A percentile compares a stretch with the other conserved stretches of the same genome.
phyloP scores from a whole-genome alignment of 805 yeast genomes.

The Yamadazyma nakazawae region DNA sequence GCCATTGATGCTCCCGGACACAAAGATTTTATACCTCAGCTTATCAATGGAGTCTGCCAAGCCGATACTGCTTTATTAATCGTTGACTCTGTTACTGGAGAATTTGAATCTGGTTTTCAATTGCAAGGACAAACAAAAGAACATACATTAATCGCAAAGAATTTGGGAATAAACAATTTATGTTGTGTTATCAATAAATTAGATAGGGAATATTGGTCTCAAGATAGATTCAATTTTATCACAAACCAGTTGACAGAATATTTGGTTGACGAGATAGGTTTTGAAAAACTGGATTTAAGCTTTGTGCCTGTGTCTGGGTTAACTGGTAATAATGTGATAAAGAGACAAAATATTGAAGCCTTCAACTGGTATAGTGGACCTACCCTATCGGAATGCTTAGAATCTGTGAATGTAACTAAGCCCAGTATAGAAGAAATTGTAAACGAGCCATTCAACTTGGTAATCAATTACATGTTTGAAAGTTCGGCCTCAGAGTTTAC shows the following conservation, averaged over 20 bases:
- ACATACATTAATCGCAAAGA: slow-evolving; percentile 66
- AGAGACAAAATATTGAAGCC: slow-evolving; percentile 26
- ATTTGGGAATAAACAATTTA: slow-evolving; percentile 59
- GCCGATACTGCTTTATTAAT: slow-evolving; percentile 75
- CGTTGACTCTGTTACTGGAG: slow-evolving; percentile 61
- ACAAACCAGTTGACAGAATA: slow-evolving; percentile 46
- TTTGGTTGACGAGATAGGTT: slow-evolving; percentile 54
- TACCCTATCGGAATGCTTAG: slow-evolving; percentile 41
- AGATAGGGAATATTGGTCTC: slow-evolving; percentile 59
- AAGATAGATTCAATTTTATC: slow-evolving; percentile 52
- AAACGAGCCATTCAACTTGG: slow-evolving; percentile 50
- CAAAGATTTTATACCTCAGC: slow-evolving; percentile 76
- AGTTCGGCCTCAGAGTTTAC: slow-evolving; percentile 46
- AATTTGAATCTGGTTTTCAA: slow-evolving; percentile 67
- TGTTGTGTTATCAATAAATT: slow-evolving; percentile 68
- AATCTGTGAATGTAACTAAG: slow-evolving; percentile 23
- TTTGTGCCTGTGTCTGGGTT: slow-evolving; percentile 72
- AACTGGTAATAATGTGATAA: slow-evolving; percentile 62
- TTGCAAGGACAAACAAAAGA: slow-evolving; percentile 76
- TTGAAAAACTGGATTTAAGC: slow-evolving; percentile 33
- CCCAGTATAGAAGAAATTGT: slow-evolving; percentile 18
- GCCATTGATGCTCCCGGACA: slow-evolving; percentile 88
- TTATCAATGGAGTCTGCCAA: slow-evolving; percentile 80
- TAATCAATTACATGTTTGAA: slow-evolving; percentile 60
- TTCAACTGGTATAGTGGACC: slow-evolving; percentile 48